A percentile compares a stretch with the other conserved stretches of the same genome.
phyloP scores from a whole-genome alignment of 768 basidiomycete genomes.

The Guyanaporus albipodus region DNA sequence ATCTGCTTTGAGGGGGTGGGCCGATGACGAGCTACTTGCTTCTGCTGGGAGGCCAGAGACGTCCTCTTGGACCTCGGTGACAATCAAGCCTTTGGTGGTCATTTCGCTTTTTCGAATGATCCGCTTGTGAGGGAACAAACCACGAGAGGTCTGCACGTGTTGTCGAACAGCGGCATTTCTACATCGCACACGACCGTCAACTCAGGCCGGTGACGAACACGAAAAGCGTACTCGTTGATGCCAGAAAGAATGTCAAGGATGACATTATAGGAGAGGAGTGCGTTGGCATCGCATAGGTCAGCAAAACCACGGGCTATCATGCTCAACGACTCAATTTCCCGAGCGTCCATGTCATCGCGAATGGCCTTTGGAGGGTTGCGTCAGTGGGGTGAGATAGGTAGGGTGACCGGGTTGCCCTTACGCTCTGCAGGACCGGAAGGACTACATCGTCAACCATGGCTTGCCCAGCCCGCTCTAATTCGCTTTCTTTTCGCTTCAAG shows the following conservation, averaged over 20 bases:
- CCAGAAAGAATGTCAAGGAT: conserved; percentile 87
- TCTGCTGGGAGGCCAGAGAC: conserved; percentile 48
- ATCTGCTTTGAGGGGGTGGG: conserved; percentile 30
- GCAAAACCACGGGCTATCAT: conserved; percentile 88
- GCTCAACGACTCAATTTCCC: conserved; percentile 83
- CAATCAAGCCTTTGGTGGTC: conserved; percentile 79
- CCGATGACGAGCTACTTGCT: conserved; percentile 26
- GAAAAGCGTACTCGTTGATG: conserved; percentile 78
- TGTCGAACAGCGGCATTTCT: conserved; percentile 79
- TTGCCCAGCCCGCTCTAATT: conserved; percentile 59
- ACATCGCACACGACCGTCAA: conserved; percentile 8
- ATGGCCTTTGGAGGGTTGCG: conserved; percentile 46
- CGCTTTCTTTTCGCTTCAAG: conserved; percentile 51
- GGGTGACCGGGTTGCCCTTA: conserved; percentile 33
- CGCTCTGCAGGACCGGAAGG: conserved; percentile 72
- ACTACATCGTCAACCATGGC: conserved; percentile 81
- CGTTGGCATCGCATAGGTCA: conserved; percentile 78
- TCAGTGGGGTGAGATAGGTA: conserved; percentile 3
- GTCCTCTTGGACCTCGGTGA: conserved; percentile 79
- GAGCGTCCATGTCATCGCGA: conserved; percentile 81
- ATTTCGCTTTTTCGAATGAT: conserved; percentile 79
- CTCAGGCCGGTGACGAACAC: neutral
- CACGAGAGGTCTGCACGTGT: conserved; percentile 76
- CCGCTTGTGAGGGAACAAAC: conserved; percentile 77
- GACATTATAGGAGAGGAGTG: conserved; percentile 81